These are phyloP conservation scores for Penicillium lagena DNA, from an alignment of 495 filamentous ascomycete species.

Conservation along the genomic window DNA sequence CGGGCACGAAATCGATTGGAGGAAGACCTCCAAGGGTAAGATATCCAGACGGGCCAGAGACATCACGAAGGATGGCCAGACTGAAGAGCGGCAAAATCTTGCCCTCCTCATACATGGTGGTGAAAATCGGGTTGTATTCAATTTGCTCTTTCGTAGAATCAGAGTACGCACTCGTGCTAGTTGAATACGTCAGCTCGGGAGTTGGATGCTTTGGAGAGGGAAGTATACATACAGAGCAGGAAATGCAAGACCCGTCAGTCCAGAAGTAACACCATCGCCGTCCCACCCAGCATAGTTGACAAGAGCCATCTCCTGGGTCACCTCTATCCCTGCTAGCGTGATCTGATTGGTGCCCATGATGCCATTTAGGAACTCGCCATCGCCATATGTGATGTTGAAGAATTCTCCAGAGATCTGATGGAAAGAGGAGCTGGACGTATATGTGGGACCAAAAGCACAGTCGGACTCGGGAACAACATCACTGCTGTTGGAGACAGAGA, in stretches of 20 bases:
- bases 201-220: not conserved
- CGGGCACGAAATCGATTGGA: slow-evolving; percentile 23
- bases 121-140: slow-evolving; percentile 52
- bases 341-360: slow-evolving; percentile 48
- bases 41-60: slow-evolving; percentile 17
- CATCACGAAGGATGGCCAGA: slow-evolving; percentile 24
- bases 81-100: slow-evolving; percentile 48
- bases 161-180: slow-evolving; percentile 34
- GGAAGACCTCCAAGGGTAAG: slow-evolving; percentile 51
- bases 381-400: slow-evolving; percentile 54
- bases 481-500: slow-evolving; percentile 19
- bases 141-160: slow-evolving; percentile 16
- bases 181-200: not conserved
- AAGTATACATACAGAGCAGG: slow-evolving; percentile 27
- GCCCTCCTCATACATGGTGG: slow-evolving; percentile 46
- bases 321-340: slow-evolving; percentile 45
- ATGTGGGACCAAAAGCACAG: slow-evolving; percentile 47
- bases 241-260: slow-evolving; percentile 53
- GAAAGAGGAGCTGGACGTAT: slow-evolving; percentile 29
- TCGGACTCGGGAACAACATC: slow-evolving; percentile 11
- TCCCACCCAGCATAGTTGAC: slow-evolving; percentile 39
- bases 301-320: slow-evolving; percentile 46
- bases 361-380: slow-evolving; percentile 44
- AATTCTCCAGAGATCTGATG: slow-evolving; percentile 34
- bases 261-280: slow-evolving; percentile 37